These are phyloP conservation scores for Lichtheimia hyalospora DNA, from an alignment of 371 early-diverging fungal species.

Conservation along the genomic window DNA sequence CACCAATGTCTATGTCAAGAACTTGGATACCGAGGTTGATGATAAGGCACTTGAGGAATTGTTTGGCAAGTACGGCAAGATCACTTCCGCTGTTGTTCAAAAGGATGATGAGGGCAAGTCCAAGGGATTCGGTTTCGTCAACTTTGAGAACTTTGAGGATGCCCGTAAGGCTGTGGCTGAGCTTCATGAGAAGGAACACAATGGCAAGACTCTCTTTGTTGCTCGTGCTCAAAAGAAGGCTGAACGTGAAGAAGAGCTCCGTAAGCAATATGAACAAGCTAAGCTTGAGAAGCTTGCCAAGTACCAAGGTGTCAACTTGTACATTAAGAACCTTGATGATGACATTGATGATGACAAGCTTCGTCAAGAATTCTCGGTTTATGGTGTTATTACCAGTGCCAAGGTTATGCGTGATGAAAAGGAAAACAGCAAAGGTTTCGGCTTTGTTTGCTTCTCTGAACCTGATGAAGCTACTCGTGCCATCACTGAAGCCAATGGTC, in stretches of 20 bases:
- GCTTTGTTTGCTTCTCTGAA: constrained; percentile 90
- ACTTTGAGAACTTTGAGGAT: constrained; percentile 92
- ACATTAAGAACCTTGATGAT: constrained; percentile 98
- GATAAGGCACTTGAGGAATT: constrained; percentile 84
- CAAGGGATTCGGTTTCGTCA: constrained; percentile 96
- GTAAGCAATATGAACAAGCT: constrained; percentile 90
- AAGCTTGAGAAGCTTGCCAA: constrained; percentile 94
- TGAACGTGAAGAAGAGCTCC: constrained; percentile 97
- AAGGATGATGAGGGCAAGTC: constrained; percentile 82
- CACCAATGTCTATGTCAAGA: constrained; percentile 99
- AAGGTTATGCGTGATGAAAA: constrained; percentile 97
- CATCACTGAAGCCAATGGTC: constrained; percentile 89
- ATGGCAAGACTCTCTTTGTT: constrained; percentile 94
- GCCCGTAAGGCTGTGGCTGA: constrained; percentile 93
- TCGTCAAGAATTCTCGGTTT: constrained; percentile 92
- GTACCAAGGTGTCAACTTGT: constrained; percentile 98
- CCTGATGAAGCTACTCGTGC: constrained; percentile 93
- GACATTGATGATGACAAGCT: constrained; percentile 93
- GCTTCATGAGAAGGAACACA: constrained; percentile 90
- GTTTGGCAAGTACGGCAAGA: constrained; percentile 85
- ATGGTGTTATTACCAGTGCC: constrained; percentile 94
- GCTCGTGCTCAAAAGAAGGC: constrained; percentile 98
- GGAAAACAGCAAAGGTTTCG: constrained; percentile 79
- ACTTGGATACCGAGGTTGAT: constrained; percentile 83
- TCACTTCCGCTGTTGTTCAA: constrained; percentile 81